Percentiles rank a stretch among this genome's conserved stretches.
Conservation (phyloP, 2,329 filamentous ascomycete genomes). For the Aspergillus aculeatinus region DNA sequence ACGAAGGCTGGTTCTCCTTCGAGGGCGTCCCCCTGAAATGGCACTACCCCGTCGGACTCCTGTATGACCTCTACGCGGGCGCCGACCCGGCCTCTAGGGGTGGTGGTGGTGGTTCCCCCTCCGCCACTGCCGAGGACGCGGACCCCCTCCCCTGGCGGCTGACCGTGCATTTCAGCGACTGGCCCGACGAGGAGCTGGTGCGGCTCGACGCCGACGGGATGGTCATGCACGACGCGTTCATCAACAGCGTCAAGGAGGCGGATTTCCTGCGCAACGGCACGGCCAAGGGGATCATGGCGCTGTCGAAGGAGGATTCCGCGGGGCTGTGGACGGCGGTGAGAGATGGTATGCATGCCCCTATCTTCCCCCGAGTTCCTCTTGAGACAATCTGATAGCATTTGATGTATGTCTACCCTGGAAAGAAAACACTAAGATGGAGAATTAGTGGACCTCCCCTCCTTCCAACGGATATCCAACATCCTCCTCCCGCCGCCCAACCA, state of each 20-base stretch:
- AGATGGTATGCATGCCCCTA: slow-evolving; percentile 54
- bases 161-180: slow-evolving; percentile 60
- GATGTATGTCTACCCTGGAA: too few relatives aligned
- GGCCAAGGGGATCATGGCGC: slow-evolving; percentile 83
- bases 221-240: slow-evolving; percentile 63
- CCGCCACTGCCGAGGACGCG: slow-evolving; percentile 11
- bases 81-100: slow-evolving; percentile 45
- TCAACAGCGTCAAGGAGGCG: slow-evolving; percentile 73
- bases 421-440: not conserved
- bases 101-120: slow-evolving; percentile 15
- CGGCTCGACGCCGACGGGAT: slow-evolving; percentile 55
- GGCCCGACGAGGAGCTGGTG: slow-evolving; percentile 59
- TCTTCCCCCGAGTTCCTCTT: too few relatives aligned
- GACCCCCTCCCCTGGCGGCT: slow-evolving; percentile 60
- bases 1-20: slow-evolving; percentile 64
- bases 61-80: slow-evolving; percentile 68
- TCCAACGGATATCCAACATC: slow-evolving; percentile 72
- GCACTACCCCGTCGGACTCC: slow-evolving; percentile 68
- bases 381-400: too few relatives aligned
- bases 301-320: slow-evolving; percentile 80
- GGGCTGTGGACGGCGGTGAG: slow-evolving; percentile 78
- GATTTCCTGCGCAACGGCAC: slow-evolving; percentile 87
- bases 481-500: slow-evolving; percentile 67
- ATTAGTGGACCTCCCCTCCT: slow-evolving; percentile 69
- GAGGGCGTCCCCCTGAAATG: slow-evolving; percentile 69